Base-by-base conservation (phyloP, 164 flowering plant species). In the Sedum album region DNA sequence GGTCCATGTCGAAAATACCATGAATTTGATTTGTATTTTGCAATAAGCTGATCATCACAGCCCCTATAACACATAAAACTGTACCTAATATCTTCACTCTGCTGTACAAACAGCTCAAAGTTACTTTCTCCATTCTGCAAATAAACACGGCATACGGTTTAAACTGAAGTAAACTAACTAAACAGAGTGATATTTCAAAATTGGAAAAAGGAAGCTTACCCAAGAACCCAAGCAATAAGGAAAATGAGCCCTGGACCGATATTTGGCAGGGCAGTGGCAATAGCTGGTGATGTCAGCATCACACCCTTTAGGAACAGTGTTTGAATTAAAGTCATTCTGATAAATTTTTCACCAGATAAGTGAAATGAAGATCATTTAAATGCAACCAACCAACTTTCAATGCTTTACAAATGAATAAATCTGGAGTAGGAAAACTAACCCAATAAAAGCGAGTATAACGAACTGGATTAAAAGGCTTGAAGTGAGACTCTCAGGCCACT, bases 181-280 rank as follows among this genome's bases (percentile, higher is more conserved):
- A n/a, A n/a, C n/a, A n/a, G n/a, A n/a, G n/a, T n/a, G n/a, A n/a
- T n/a, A n/a, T n/a, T n/a, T n/a, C n/a, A n/a, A n/a, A n/a, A n/a
- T n/a, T n/a, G n/a, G n/a, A n/a, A 42, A 25, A n/a, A 18, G 35
- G 69, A 23, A 57, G 72, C 65, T 26, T 20, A 51, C 74, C 87
- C 98, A 91, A 80, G 69, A 74, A 71, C 70, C 84, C 92, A 86
- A 14, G 96, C 90, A 46, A 93, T 87, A 73, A 88, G 0, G 78
- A 90, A 93, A 70, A 93, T 88, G 69, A 93, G 75, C 1, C 86
- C 95, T 1, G 98, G 98, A 66, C 91, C 87, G 69, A 90, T 88
- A 77, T 86, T 88, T 36, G 96, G 92, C 98, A 93, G 87, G 53
- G 96, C 96, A 41, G 92, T 85, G 38, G 93, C 96, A 74, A 88